Percentiles rank a stretch among this genome's conserved stretches.
These are phyloP conservation scores for Syncephalastrum sp. DNA, from an alignment of 371 early-diverging fungal genomes.

Conservation along the genomic window DNA sequence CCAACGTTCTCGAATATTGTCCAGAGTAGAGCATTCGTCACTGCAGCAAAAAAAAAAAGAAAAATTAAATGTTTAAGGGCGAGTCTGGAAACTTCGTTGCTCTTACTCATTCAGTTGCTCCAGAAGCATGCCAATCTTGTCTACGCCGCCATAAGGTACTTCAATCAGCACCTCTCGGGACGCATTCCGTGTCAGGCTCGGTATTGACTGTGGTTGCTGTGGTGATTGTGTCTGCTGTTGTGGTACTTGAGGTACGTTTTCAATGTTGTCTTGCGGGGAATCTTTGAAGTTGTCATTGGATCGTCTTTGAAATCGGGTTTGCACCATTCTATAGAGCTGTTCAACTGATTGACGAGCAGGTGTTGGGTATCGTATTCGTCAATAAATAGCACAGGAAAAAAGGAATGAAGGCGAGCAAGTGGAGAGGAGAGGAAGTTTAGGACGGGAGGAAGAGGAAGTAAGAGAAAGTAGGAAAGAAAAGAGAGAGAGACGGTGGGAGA, in stretches of 20 bases:
- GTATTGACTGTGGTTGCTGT: constrained; percentile 10
- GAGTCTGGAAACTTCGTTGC: background rate
- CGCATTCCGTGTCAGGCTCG: constrained; percentile 22
- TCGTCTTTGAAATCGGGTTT: constrained; percentile 34
- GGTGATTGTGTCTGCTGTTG: background rate
- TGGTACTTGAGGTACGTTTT: constrained; percentile 5
- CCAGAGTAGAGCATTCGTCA: constrained; percentile 42
- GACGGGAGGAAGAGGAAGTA: too few relatives aligned
- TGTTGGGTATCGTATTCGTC: too few relatives aligned
- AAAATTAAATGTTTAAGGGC: background rate
- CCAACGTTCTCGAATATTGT: constrained; percentile 37
- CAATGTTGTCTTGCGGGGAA: constrained; percentile 5
- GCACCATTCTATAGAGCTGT: constrained; percentile 21
- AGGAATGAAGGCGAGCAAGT: too few relatives aligned
- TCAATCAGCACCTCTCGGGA: constrained; percentile 27
- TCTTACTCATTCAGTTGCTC: constrained; percentile 47
- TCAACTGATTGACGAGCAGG: too few relatives aligned
- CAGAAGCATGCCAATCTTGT: constrained; percentile 31
- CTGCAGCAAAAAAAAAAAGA: constrained; percentile 15
- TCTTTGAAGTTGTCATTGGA: constrained; percentile 11
- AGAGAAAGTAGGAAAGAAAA: too few relatives aligned
- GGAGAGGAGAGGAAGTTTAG: too few relatives aligned
- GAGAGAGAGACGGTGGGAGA: too few relatives aligned
- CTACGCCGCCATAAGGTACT: constrained; percentile 7
- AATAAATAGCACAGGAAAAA: too few relatives aligned